Base-by-base conservation (phyloP, 495 filamentous ascomycete genomes). In the Podospora pseudocomata region DNA sequence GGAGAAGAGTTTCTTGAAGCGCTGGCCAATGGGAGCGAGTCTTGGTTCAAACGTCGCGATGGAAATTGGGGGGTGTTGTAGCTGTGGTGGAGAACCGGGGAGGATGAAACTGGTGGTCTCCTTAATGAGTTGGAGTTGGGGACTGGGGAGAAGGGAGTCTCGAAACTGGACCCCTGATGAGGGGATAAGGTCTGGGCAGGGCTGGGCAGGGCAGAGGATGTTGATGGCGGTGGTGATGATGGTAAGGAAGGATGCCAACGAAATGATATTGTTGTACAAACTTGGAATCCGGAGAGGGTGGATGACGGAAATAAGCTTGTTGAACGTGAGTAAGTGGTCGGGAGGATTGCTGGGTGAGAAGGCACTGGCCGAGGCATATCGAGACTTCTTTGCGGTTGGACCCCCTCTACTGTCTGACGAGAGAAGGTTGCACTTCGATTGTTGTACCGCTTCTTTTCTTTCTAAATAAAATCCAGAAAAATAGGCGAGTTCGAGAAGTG, bases 1-100 rank as follows among this genome's bases (percentile, higher is more conserved):
- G 59, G 19, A 5, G 32, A n/a, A 15, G 61, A 57, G 57, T 67
- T 54, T 28, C 58, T 54, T 23, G 55, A 59, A 55, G 55, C 11
- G 30, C 61, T 49, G 27, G 9, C 69, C 55, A 73, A 73, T 70
- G 62, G 70, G 28, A 56, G 49, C n/a, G n/a, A 58, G 60, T 5
- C 39, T 49, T 49, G 39, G 39, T 32, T 66, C 68, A 53, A 32
- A 49, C 23, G 19, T 19, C 63, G 58, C 63, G 64, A 18, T 16
- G 55, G 64, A 68, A 32, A 32, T 32, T 32, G 30, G 30, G 30
- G 4, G 30, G 7, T 23, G 23, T 23, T 23, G 23, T 23, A 23
- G 23, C 23, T 23, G 23, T 23, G 23, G 23, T 23, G 23, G 23
- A 23, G 23, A 23, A 23, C 23, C 23, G 23, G 23, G 23, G 23